A percentile compares a stretch with the other conserved stretches of the same genome.
Conservation (phyloP, 352 stramenopile genomes). For the Phytophthora syringae region DNA sequence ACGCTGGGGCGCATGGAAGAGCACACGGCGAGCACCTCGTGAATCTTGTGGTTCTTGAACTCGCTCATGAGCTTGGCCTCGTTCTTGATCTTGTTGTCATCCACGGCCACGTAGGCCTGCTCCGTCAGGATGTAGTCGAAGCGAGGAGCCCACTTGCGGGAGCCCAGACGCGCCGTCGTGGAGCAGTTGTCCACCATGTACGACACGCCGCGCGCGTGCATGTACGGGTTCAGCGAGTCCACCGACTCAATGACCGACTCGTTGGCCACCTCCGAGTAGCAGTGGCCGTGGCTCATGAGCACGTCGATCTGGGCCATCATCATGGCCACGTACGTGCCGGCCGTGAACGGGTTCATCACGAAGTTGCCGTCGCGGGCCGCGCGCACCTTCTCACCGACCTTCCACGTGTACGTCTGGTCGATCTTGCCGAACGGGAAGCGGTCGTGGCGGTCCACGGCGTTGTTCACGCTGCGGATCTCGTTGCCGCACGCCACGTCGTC, state of each 20-base stretch:
- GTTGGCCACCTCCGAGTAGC: constrained; percentile 98
- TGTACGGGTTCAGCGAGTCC: constrained; percentile 98
- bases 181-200: constrained; percentile 99
- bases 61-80: constrained; percentile 91
- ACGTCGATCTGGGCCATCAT: constrained; percentile 99
- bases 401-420: constrained; percentile 97
- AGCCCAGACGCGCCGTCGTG: constrained; percentile 97
- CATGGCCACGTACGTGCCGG: constrained; percentile 98
- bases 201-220: constrained; percentile 97
- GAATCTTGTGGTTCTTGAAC: constrained; percentile 97
- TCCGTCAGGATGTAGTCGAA: constrained; percentile 99
- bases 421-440: constrained; percentile 98
- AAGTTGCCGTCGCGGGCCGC: constrained; percentile 95
- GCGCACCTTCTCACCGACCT: constrained; percentile 97
- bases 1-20: constrained; percentile 96
- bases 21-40: constrained; percentile 96
- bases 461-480: constrained; percentile 98
- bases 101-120: constrained; percentile 95
- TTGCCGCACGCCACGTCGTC: constrained; percentile 98
- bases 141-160: constrained; percentile 97
- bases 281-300: constrained; percentile 95
- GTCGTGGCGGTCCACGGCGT: constrained; percentile 94
- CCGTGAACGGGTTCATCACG: constrained; percentile 98
- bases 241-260: constrained; percentile 99
- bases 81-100: constrained; percentile 92